Evolutionary conservation across 2,329 filamentous ascomycete species (phyloP).

Genomic region (Fusarium musae): DNA sequence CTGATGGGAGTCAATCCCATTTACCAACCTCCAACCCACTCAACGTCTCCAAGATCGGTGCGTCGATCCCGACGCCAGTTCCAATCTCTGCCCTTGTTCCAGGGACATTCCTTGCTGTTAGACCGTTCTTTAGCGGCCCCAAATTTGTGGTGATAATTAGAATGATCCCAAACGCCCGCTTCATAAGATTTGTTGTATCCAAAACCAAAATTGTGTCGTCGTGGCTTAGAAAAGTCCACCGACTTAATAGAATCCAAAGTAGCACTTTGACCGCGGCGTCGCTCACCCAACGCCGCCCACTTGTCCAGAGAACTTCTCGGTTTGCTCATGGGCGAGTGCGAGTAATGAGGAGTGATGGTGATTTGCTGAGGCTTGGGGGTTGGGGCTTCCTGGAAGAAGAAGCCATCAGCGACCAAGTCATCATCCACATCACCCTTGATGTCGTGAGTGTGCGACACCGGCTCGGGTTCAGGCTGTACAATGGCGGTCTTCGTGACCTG

Average conservation of each 20-base stretch:
- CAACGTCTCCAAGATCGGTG: constrained; percentile 79
- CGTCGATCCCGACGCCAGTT: constrained; percentile 72
- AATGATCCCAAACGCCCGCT: constrained; percentile 61
- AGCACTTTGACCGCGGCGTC: constrained; percentile 72
- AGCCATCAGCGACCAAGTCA: constrained; percentile 74
- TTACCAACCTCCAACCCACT: constrained; percentile 96
- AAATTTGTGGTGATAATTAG: constrained; percentile 50
- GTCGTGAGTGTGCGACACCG: constrained; percentile 41
- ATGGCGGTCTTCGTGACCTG: constrained; percentile 35
- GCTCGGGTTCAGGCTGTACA: constrained; percentile 26
- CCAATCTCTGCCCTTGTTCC: constrained; percentile 68
- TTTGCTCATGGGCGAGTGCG: constrained; percentile 76
- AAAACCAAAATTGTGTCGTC: constrained; percentile 60
- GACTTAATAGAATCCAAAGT: constrained; percentile 62
- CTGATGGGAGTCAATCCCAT: constrained; percentile 58
- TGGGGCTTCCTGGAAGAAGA: constrained; percentile 77
- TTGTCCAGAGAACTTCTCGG: constrained; percentile 73
- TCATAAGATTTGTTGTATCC: constrained; percentile 62
- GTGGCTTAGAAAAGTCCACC: constrained; percentile 57
- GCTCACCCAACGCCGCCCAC: constrained; percentile 89
- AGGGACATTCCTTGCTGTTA: constrained; percentile 61
- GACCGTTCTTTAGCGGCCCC: constrained; percentile 55
- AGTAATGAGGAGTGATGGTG: constrained; percentile 63
- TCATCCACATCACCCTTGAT: constrained; percentile 67
- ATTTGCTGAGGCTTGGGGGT: constrained; percentile 50